Evolutionary conservation across 495 filamentous ascomycete genomes (phyloP).

Genomic region (Penicillium arizonense): DNA sequence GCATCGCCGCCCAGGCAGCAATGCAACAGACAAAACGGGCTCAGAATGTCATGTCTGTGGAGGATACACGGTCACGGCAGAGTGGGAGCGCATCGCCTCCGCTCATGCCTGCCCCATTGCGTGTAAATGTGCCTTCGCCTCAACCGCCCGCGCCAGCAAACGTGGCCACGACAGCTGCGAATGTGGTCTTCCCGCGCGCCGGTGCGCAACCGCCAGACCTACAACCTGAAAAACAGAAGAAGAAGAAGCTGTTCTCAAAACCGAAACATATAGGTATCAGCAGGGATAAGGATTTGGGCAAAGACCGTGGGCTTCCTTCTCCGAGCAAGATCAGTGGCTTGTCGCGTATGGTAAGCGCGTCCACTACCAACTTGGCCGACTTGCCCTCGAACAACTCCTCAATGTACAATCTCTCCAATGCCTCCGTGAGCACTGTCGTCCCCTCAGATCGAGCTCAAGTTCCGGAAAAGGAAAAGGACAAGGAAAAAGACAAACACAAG

Average conservation of each 20-base stretch:
- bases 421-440: constrained; percentile 76
- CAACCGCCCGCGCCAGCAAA: constrained; percentile 56
- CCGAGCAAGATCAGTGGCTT: constrained; percentile 70
- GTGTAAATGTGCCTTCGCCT: constrained; percentile 35
- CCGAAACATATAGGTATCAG: constrained; percentile 79
- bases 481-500: constrained; percentile 61
- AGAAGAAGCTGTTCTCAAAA: constrained; percentile 89
- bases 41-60: constrained; percentile 54
- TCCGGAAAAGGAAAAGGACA: constrained; percentile 39
- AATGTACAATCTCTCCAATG: constrained; percentile 81
- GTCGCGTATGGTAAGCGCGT: constrained; percentile 68
- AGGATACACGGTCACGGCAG: constrained; percentile 28
- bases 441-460: constrained; percentile 37
- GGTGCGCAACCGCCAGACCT: constrained; percentile 53
- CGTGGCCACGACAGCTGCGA: constrained; percentile 80
- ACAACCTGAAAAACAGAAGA: constrained; percentile 68
- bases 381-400: constrained; percentile 61
- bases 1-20: constrained; percentile 88
- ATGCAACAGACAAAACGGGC: constrained; percentile 80
- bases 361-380: constrained; percentile 74
- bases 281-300: constrained; percentile 63
- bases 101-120: constrained; percentile 22
- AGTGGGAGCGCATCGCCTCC: constrained; percentile 49
- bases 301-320: constrained; percentile 71
- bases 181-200: constrained; percentile 75